A percentile compares a stretch with the other conserved stretches of the same genome.
Evolutionary conservation across 106 monocot species (phyloP).

Genomic region (Acorus calamus): DNA sequence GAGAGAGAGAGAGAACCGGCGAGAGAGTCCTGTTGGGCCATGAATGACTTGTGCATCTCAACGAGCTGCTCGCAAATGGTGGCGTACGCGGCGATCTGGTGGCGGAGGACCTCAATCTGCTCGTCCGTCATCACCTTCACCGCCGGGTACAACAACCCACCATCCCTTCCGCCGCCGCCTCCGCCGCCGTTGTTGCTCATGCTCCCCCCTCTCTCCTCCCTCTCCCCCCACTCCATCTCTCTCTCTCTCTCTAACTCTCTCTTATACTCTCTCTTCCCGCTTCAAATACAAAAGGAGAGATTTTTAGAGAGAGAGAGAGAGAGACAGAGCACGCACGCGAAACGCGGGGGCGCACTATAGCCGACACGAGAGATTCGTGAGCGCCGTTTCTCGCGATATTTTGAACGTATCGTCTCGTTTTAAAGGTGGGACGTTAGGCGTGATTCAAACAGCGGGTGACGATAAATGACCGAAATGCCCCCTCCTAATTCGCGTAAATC

Average conservation of each 20-base stretch:
- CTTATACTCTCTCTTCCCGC: not conserved
- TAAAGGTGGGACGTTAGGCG: too few relatives aligned
- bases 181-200: too few relatives aligned
- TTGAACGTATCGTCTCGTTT: too few relatives aligned
- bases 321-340: not conserved
- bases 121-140: constrained; percentile 80
- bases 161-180: constrained; percentile 12
- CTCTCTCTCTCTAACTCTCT: not conserved
- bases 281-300: not conserved
- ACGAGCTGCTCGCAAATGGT: constrained; percentile 65
- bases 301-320: not conserved
- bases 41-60: constrained; percentile 46
- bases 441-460: too few relatives aligned
- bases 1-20: constrained; percentile 13
- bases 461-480: too few relatives aligned
- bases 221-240: not conserved
- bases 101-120: constrained; percentile 65
- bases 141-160: constrained; percentile 11
- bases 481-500: too few relatives aligned
- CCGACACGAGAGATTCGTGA: too few relatives aligned
- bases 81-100: constrained; percentile 68
- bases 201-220: not conserved
- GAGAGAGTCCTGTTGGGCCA: constrained; percentile 42
- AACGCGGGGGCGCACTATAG: not conserved
- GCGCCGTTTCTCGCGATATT: too few relatives aligned